A percentile compares a stretch with the other conserved stretches of the same genome.
Evolutionary conservation across 2,329 filamentous ascomycete genomes (phyloP).

Genomic region (Atkinsonella texensis): DNA sequence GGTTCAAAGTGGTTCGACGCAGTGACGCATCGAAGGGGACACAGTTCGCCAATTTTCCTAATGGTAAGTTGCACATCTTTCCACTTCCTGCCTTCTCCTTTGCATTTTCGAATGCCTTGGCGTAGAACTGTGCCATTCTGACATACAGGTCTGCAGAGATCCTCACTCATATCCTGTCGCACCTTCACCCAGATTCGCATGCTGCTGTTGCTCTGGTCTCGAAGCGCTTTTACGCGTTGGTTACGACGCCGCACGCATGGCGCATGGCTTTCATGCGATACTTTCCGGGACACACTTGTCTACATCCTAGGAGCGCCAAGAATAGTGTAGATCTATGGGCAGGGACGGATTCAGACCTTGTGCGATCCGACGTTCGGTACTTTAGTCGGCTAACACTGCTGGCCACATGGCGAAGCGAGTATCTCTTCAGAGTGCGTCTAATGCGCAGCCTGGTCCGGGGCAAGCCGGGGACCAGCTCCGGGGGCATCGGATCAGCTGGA

Average conservation of each 20-base stretch:
- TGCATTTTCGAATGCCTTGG: background rate
- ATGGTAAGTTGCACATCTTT: slow-evolving; percentile 46
- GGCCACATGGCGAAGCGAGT: slow-evolving; percentile 95
- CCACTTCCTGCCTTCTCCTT: background rate
- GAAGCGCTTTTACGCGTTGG: slow-evolving; percentile 71
- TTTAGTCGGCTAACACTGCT: slow-evolving; percentile 74
- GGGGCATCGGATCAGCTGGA: slow-evolving; percentile 38
- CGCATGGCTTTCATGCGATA: slow-evolving; percentile 82
- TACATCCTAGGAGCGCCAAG: slow-evolving; percentile 19
- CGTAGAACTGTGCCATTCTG: background rate
- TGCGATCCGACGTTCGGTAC: slow-evolving; percentile 61
- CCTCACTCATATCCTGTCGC: slow-evolving; percentile 79
- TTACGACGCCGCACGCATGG: slow-evolving; percentile 90
- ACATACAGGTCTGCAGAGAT: slow-evolving; percentile 50
- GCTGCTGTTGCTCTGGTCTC: slow-evolving; percentile 76
- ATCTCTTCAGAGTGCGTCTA: slow-evolving; percentile 75
- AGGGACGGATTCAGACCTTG: slow-evolving; percentile 35
- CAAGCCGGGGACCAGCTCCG: slow-evolving; percentile 53
- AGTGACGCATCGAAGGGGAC: slow-evolving; percentile 26
- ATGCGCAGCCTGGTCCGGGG: slow-evolving; percentile 71
- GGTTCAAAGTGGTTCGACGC: slow-evolving; percentile 45
- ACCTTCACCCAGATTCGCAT: slow-evolving; percentile 76
- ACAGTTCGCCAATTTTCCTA: slow-evolving; percentile 55
- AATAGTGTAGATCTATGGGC: slow-evolving; percentile 28
- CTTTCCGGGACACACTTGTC: slow-evolving; percentile 60